A percentile compares a stretch with the other conserved stretches of the same genome.
Conservation (phyloP, 2,329 filamentous ascomycete genomes). For the Massarina eburnea region DNA sequence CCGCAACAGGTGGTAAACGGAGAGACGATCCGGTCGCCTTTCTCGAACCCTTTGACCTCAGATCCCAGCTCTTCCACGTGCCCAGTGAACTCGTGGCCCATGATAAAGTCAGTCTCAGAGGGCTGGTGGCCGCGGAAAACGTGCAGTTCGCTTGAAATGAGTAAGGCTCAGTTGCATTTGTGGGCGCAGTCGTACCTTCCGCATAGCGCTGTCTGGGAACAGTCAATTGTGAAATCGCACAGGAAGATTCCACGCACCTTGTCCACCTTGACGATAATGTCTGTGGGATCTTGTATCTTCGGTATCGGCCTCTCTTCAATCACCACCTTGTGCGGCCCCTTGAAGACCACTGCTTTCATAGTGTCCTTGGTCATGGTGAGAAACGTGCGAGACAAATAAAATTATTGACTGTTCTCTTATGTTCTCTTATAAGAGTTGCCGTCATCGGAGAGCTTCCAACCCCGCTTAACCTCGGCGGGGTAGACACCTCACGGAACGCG, state of each 20-base stretch:
- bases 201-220: slow-evolving; percentile 70
- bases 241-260: slow-evolving; percentile 45
- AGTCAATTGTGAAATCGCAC: slow-evolving; percentile 1
- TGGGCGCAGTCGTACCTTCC: slow-evolving; percentile 67
- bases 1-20: slow-evolving; percentile 70
- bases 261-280: slow-evolving; percentile 80
- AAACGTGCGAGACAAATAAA: not conserved
- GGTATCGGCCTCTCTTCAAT: slow-evolving; percentile 81
- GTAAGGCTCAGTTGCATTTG: not conserved
- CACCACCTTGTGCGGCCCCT: slow-evolving; percentile 72
- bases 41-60: slow-evolving; percentile 66
- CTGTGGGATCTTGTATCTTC: slow-evolving; percentile 67
- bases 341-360: slow-evolving; percentile 90
- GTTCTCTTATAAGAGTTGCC: not conserved
- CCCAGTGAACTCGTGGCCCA: slow-evolving; percentile 88
- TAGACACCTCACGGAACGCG: slow-evolving; percentile 3
- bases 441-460: slow-evolving; percentile 1
- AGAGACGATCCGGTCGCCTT: slow-evolving; percentile 77
- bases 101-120: slow-evolving; percentile 64
- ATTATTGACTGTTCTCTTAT: not conserved
- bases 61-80: slow-evolving; percentile 68
- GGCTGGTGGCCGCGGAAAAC: slow-evolving; percentile 81
- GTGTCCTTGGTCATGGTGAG: slow-evolving; percentile 33
- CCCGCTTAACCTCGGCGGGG: slow-evolving; percentile 10
- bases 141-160: slow-evolving; percentile 71